Conservation (phyloP, 2,329 filamentous ascomycete genomes). For the Venturia oleaginea region DNA sequence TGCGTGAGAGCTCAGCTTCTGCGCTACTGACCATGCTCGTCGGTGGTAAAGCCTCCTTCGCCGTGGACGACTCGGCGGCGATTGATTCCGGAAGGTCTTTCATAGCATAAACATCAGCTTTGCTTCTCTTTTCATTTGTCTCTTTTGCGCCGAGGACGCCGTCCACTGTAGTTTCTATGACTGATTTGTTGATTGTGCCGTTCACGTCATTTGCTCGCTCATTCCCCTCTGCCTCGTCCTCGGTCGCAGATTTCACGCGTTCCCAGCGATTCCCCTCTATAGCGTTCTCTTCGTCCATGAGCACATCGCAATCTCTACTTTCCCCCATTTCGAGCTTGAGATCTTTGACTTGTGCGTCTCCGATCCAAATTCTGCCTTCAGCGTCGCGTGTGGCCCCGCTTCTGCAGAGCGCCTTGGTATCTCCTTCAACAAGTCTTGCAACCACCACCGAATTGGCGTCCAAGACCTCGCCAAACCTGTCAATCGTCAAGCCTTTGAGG, state of each 20-base stretch:
- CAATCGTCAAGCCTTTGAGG: background rate
- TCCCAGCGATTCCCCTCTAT: too few relatives aligned
- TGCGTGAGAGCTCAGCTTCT: background rate
- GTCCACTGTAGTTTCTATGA: too few relatives aligned
- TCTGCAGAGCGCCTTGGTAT: background rate
- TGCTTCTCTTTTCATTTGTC: too few relatives aligned
- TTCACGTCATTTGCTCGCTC: too few relatives aligned
- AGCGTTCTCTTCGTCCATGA: background rate
- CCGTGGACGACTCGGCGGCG: background rate
- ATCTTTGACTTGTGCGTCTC: constrained; percentile 40
- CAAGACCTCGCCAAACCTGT: background rate
- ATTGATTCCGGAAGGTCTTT: too few relatives aligned
- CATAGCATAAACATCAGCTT: too few relatives aligned
- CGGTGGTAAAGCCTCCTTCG: background rate
- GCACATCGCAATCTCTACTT: background rate
- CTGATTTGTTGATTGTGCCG: too few relatives aligned
- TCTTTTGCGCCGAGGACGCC: too few relatives aligned
- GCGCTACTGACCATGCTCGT: background rate
- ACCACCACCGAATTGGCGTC: background rate
- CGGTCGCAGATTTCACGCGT: too few relatives aligned
- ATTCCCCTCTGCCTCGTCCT: too few relatives aligned
- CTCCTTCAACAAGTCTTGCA: background rate
- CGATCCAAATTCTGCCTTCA: constrained; percentile 36
- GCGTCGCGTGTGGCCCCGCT: background rate
- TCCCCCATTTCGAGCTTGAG: background rate